Base-by-base conservation (phyloP, 345 rosid genomes). In the Cardiospermum halicacabum region DNA sequence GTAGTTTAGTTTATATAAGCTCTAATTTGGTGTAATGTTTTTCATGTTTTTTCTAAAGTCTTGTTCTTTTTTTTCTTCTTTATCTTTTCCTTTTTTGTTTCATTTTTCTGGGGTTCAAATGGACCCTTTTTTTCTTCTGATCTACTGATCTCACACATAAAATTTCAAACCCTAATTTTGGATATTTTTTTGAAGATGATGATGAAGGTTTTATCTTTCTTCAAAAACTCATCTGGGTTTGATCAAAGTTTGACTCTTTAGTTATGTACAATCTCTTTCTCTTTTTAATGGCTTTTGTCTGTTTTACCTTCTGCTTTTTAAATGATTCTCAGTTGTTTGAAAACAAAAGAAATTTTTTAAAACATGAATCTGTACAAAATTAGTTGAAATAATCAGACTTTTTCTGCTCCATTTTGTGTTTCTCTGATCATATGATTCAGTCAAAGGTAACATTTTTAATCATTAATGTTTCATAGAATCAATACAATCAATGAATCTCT, bases 341-440 rank as follows among this genome's bases (percentile, higher is more conserved):
- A n/a, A n/a, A n/a, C n/a, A n/a, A n/a, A n/a, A n/a, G n/a, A n/a
- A n/a, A n/a, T n/a, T n/a, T n/a, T 45, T 5, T 19, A 13, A 19
- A n/a, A 47, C 11, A 18, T 13, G 19, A 16, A 47, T 24, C n/a
- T 7, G 51, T 47, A 47, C 19, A 47, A n/a, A 47, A 16, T 47
- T 18, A 30, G 34, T 30, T 32, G 39, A 5, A 31, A 32, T 34
- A 25, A 32, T 34, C 43, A 32, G 24, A 27, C n/a, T 34, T 58
- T n/a, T n/a, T 60, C 53, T 60, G 26, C 34, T 27, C 12, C 53
- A 43, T 45, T 22, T 19, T 45, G 51, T 47, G 51, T 45, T 18
- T 47, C 24, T 47, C 18, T 60, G 56, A 68, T 71, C 69, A 62
- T 43, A 64, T n/a, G n/a, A n/a, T 75, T 73, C 53, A 65, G 59